Conservation (phyloP, 2,329 filamentous ascomycete genomes). For the Fusarium torreyae region DNA sequence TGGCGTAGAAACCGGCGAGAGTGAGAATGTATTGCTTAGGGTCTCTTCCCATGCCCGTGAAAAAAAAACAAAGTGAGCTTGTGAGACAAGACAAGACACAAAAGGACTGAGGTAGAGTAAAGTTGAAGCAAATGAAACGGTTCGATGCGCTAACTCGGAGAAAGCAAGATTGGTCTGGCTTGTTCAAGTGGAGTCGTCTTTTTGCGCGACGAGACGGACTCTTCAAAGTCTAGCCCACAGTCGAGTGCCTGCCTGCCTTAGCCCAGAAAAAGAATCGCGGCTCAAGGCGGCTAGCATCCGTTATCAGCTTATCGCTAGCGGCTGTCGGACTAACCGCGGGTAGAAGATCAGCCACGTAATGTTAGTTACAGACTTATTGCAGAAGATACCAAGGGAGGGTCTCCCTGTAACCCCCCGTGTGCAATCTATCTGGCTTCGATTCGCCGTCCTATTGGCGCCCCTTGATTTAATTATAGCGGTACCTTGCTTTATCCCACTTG, state of each 20-base stretch:
- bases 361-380: conserved; percentile 29
- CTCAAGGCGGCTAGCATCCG: conserved; percentile 14
- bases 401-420: conserved; percentile 31
- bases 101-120: background rate
- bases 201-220: conserved; percentile 25
- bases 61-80: background rate
- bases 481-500: conserved; percentile 32
- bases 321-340: conserved; percentile 33
- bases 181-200: conserved; percentile 34
- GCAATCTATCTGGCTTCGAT: conserved; percentile 39
- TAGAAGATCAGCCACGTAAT: conserved; percentile 34
- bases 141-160: conserved; percentile 35
- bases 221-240: conserved; percentile 20
- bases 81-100: background rate
- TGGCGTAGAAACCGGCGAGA: conserved; percentile 54
- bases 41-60: conserved; percentile 56
- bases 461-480: conserved; percentile 43
- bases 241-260: background rate
- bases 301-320: conserved; percentile 41
- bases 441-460: conserved; percentile 36
- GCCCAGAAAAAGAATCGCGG: conserved; percentile 14
- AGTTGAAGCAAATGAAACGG: conserved; percentile 18
- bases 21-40: conserved; percentile 57
- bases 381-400: conserved; percentile 17
- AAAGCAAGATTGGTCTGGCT: conserved; percentile 33